Evolutionary conservation across 257 asterid genomes (phyloP), one percentile per base, ranked within the genome.

Genomic region (Cynanchum wilfordii): DNA sequence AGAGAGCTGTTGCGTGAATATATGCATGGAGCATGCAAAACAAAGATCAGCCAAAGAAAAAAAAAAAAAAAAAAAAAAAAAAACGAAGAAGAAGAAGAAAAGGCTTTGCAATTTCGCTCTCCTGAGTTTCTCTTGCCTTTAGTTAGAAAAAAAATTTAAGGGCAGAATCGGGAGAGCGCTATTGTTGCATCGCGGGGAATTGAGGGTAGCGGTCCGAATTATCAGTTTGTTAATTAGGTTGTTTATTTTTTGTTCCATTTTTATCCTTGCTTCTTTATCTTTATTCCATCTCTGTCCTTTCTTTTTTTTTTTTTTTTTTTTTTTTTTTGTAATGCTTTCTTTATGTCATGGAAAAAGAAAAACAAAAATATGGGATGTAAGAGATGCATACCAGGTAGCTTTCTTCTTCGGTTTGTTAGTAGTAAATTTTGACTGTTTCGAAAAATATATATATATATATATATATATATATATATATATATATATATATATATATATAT

Each of bases 201-300:
- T 79, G 88, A 84, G 86, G 86, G 84, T 82, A 82, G 78, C 86
- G 88, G 88, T 84, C 88, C 88, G 88, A 84, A 49, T 82, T 79
- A 79, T 72, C 80, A 79, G 68, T 10, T 12, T 56, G 38, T 54
- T 47, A 11, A 47, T 47, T 69, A 60, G 51, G 64, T 70, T 19
- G 16, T 55, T 67, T 60, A 25, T 11, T 55, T 55, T 68, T 54
- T n/a, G 5, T 44, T 55, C 12, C 77, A 33, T 64, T 24, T 66
- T 72, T 57, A 25, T 40, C 69, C 40, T 64, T 64, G 33, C n/a
- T 71, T 73, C 20, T 17, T 38, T 52, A 4, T 71, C 52, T 47
- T 70, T 55, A 44, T 55, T 27, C 8, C 50, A 20, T 52, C 38
- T 12, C 45, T 50, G 15, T 54, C 62, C 68, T 54, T 75, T 38